Evolutionary conservation across 2,329 filamentous ascomycete genomes (phyloP).

Genomic region (Colletotrichum zoysiae): DNA sequence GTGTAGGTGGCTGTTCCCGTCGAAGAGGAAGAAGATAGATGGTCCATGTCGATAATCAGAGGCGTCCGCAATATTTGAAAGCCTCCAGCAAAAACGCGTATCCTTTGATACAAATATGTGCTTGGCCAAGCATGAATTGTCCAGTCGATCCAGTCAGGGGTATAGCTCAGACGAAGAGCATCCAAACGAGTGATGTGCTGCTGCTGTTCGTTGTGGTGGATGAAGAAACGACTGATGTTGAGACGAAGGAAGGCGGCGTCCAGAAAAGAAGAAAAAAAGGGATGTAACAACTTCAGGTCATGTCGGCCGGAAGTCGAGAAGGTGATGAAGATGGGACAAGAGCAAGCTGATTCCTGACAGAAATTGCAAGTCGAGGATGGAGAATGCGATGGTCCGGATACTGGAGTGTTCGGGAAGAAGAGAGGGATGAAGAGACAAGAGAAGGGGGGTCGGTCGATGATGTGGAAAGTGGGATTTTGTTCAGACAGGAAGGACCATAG

Average conservation of each 20-base stretch:
- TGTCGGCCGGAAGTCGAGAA: conserved; percentile 15
- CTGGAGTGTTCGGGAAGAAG: neutral
- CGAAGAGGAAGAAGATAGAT: conserved; percentile 44
- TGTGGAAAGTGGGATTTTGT: neutral
- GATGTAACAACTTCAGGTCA: conserved; percentile 12
- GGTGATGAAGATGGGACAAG: conserved; percentile 10
- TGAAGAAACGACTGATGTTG: conserved; percentile 21
- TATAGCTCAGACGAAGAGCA: conserved; percentile 17
- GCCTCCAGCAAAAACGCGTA: conserved; percentile 24
- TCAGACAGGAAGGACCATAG: neutral
- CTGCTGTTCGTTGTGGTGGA: neutral
- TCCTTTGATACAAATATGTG: conserved; percentile 33
- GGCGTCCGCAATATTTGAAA: conserved; percentile 19
- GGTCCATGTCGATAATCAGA: conserved; percentile 49
- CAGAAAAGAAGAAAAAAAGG: neutral
- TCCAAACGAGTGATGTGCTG: conserved; percentile 14
- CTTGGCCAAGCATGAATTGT: conserved; percentile 28
- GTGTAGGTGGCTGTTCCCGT: conserved; percentile 24
- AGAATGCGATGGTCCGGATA: neutral
- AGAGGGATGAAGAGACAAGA: neutral
- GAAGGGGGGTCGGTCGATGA: neutral
- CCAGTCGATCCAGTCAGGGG: conserved; percentile 30
- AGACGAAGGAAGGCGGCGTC: conserved; percentile 19
- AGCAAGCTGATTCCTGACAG: conserved; percentile 1
- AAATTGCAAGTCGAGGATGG: conserved; percentile 1